Conservation (phyloP, 75 land plant species). For the Cupressus sempervirens region DNA sequence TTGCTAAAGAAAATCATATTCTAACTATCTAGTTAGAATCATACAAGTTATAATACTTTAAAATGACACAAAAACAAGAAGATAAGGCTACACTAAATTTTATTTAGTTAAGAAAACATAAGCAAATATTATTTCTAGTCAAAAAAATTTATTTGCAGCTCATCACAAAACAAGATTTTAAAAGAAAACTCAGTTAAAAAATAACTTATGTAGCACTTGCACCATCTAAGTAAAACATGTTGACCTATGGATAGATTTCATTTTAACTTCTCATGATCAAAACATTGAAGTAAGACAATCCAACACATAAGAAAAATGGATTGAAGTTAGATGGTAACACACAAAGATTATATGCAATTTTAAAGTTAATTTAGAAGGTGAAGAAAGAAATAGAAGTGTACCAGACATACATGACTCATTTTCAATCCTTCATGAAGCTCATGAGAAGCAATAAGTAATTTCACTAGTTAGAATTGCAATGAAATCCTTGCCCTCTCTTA, state of each 20-base stretch:
- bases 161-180: not conserved
- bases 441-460: constrained; percentile 55
- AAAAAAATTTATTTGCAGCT: not conserved
- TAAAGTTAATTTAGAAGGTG: not conserved
- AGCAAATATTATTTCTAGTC: not conserved
- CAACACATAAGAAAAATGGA: not conserved
- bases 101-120: too few relatives aligned
- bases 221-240: not conserved
- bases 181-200: too few relatives aligned
- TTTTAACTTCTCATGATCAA: constrained; percentile 15
- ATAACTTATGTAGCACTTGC: not conserved
- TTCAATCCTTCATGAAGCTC: constrained; percentile 77
- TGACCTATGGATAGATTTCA: constrained; percentile 3
- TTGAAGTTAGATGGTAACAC: not conserved
- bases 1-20: too few relatives aligned
- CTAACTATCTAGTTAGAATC: not conserved
- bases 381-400: constrained; percentile 16
- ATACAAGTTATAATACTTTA: not conserved
- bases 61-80: not conserved
- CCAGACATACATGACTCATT: constrained; percentile 75
- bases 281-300: constrained; percentile 11
- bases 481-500: constrained; percentile 42
- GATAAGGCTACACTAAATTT: not conserved
- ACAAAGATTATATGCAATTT: not conserved
- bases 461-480: constrained; percentile 75